These are phyloP conservation scores for Starmerella geochares DNA, from an alignment of 805 yeast species.

Conservation along the genomic window DNA sequence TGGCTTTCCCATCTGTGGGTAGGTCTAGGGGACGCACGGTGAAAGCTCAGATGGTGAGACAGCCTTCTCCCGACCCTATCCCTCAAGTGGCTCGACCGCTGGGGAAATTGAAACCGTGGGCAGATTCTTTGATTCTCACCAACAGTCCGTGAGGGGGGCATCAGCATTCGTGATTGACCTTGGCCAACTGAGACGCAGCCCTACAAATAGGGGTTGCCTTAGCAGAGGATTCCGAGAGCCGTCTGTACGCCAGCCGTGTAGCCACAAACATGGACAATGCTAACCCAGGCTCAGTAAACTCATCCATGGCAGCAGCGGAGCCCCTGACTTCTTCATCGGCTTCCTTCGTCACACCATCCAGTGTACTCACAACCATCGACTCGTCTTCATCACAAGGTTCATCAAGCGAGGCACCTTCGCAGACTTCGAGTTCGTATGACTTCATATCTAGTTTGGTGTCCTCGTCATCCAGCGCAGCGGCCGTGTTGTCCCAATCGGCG, in stretches of 20 bases:
- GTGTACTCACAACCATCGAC: background rate
- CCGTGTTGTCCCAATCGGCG: background rate
- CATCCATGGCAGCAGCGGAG: background rate
- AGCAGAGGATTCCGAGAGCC: background rate
- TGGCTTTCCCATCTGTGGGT: background rate
- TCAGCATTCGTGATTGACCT: background rate
- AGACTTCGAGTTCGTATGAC: background rate
- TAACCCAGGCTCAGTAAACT: conserved; percentile 7
- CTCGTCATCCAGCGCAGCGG: background rate
- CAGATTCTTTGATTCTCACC: background rate
- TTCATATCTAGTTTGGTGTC: background rate
- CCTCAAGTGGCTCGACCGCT: background rate
- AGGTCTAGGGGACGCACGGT: background rate
- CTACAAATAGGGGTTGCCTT: background rate
- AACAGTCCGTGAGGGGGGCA: background rate
- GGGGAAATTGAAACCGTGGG: background rate
- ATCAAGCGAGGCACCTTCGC: background rate
- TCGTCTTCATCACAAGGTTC: background rate
- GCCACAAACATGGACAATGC: conserved; percentile 10
- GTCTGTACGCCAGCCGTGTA: background rate
- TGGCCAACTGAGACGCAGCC: background rate
- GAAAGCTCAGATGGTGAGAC: background rate
- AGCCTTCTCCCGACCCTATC: background rate
- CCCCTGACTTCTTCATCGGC: background rate
- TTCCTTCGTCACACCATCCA: background rate